Percentiles rank a stretch among this genome's conserved stretches.
phyloP scores from a whole-genome alignment of 2,329 filamentous ascomycete genomes.

The Cladophialophora bantiana region DNA sequence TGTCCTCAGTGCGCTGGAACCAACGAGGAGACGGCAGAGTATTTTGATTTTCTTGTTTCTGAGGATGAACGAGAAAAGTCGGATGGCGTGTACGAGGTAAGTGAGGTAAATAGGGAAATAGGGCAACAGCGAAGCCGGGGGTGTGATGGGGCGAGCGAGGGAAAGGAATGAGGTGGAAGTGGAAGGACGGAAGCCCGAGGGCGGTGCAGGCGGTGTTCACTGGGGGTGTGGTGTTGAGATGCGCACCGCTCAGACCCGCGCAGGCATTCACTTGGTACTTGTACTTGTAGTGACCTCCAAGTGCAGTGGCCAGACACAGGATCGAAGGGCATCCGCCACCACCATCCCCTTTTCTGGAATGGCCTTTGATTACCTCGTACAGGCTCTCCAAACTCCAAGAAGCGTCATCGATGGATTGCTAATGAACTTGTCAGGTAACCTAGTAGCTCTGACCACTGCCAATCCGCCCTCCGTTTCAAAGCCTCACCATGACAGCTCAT shows the following conservation, averaged over 20 bases:
- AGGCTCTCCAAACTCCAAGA: neutral
- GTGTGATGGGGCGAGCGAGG: neutral
- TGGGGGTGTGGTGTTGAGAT: neutral
- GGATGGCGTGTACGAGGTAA: conserved; percentile 6
- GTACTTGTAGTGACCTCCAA: too few relatives aligned
- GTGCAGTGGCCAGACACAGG: conserved; percentile 1
- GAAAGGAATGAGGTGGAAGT: conserved; percentile 17
- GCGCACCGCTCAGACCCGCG: neutral
- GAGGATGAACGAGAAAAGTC: conserved; percentile 9
- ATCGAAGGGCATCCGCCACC: neutral
- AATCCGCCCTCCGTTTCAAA: neutral
- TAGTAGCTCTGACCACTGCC: neutral
- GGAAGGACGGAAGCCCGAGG: conserved; percentile 2
- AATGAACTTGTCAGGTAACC: neutral
- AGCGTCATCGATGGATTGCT: conserved; percentile 1
- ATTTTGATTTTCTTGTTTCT: neutral
- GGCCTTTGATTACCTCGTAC: neutral
- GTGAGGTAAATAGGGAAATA: conserved; percentile 13
- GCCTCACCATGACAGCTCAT: conserved; percentile 41
- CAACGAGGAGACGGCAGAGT: neutral
- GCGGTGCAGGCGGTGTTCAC: conserved; percentile 1
- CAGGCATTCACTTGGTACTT: neutral
- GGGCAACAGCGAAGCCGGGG: neutral
- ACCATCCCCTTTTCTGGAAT: neutral
- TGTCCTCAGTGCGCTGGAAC: neutral